Base-by-base conservation (phyloP, 352 stramenopile species). In the Pythium utonaiense region DNA sequence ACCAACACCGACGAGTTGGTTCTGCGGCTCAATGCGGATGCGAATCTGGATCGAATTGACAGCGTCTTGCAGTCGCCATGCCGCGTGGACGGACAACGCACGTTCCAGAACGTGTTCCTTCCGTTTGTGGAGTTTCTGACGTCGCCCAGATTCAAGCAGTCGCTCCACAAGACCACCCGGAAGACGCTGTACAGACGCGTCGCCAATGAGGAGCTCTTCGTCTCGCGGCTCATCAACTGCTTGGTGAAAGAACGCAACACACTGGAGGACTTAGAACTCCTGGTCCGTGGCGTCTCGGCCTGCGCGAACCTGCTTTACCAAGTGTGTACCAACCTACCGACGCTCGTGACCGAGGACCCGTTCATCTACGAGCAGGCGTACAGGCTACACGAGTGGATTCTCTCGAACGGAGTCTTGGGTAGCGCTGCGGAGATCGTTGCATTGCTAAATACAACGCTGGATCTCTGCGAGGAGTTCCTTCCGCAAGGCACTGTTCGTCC, bases 391-490 rank as follows among this genome's bases (percentile, higher is more conserved):
- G 16, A 17, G n/a, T 47, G 40, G 40, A 25, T 47, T 6, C n/a
- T 25, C 16, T 14, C 40, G n/a, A 47, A 47, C n/a, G 40, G 25
- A 9, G n/a, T 47, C 40, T 6, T 25, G n/a, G 40, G 40, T 6
- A 8, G 24, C 6, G 4, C 17, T 2, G 3, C 40, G 40, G n/a
- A 47, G 40, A 25, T 9, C 17, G 13, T 47, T 7, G 8, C n/a
- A n/a, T 45, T 40, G 25, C 27, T 66, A 19, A 42, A 57, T 16
- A 36, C 62, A 12, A 47, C 52, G 33, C 33, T 70, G 12, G 57
- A 52, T 16, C 48, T 70, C 21, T 70, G 63, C n/a, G n/a, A 61
- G 1, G 58, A 71, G 38, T 28, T 62, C n/a, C 48, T 71, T 12
- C 64, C 64, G 25, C 17, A 24, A 22, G 17, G 13, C n/a, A 19